Conservation (phyloP, 75 land plant genomes). For the Adiantum capillusveneris region DNA sequence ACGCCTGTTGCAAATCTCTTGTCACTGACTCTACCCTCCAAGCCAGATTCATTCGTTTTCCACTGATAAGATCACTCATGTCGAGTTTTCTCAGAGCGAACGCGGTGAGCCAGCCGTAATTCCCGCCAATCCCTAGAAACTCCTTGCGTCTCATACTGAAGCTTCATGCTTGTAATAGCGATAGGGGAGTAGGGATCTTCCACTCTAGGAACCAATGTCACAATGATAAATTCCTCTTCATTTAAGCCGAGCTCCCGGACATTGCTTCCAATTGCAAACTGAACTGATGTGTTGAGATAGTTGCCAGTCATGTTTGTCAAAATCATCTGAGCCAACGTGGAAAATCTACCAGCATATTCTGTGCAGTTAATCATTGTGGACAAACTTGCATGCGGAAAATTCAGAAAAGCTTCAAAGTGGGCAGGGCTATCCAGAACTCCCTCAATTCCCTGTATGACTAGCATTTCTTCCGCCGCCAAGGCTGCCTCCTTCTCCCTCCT, state of each 20-base stretch:
- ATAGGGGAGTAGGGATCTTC: not conserved
- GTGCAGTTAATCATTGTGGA: not conserved
- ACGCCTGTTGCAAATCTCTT: too few relatives aligned
- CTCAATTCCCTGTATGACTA: constrained; percentile 21
- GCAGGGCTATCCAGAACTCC: not conserved
- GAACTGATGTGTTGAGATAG: not conserved
- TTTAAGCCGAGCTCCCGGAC: not conserved
- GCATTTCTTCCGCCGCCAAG: not conserved
- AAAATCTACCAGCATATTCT: constrained; percentile 1
- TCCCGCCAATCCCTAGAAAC: not conserved
- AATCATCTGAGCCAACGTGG: not conserved
- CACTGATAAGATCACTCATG: too few relatives aligned
- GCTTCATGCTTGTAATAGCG: not conserved
- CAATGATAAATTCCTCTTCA: not conserved
- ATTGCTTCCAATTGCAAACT: not conserved
- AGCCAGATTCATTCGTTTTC: too few relatives aligned
- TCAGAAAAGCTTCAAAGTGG: constrained; percentile 6
- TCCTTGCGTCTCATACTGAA: not conserved
- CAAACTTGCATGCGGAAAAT: constrained; percentile 2
- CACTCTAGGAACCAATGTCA: not conserved
- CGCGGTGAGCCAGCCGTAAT: too few relatives aligned
- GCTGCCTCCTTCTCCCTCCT: constrained; percentile 1
- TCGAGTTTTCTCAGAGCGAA: too few relatives aligned
- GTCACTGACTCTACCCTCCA: too few relatives aligned
- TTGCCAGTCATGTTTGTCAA: not conserved